phyloP scores from a whole-genome alignment of 495 filamentous ascomycete species.

The Penicillium maclennaniae region DNA sequence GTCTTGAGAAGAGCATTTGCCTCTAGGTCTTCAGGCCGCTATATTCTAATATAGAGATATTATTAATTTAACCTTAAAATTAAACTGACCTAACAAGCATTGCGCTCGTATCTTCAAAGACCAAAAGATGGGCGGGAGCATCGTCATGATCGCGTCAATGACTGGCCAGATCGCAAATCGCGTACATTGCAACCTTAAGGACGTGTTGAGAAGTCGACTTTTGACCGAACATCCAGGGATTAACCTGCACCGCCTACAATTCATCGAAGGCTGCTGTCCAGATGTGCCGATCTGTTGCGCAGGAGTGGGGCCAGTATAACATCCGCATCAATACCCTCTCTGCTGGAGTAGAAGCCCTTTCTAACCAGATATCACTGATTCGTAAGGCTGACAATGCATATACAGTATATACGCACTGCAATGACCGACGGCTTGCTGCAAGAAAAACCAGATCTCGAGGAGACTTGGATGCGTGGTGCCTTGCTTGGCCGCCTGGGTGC shows the following conservation, averaged over 20 bases:
- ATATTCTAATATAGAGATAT: too few relatives aligned
- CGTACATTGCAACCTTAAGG: slow-evolving; percentile 15
- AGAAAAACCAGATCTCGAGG: slow-evolving; percentile 57
- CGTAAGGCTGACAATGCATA: slow-evolving; percentile 29
- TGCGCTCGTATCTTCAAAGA: slow-evolving; percentile 65
- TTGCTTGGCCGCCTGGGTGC: slow-evolving; percentile 38
- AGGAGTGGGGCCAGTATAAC: slow-evolving; percentile 53
- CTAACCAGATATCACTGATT: not conserved
- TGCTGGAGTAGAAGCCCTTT: slow-evolving; percentile 13
- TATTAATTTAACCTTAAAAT: too few relatives aligned
- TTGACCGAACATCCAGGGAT: slow-evolving; percentile 35
- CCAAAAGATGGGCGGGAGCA: slow-evolving; percentile 49
- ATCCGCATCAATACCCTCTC: slow-evolving; percentile 50
- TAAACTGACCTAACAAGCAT: too few relatives aligned
- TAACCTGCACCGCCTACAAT: slow-evolving; percentile 65
- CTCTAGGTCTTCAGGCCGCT: too few relatives aligned
- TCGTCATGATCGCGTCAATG: slow-evolving; percentile 75
- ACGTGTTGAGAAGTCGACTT: not conserved
- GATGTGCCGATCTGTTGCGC: slow-evolving; percentile 59
- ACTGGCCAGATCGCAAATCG: slow-evolving; percentile 71
- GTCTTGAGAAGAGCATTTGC: too few relatives aligned
- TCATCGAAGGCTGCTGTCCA: slow-evolving; percentile 64
- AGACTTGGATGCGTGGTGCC: slow-evolving; percentile 34
- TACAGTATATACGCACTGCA: slow-evolving; percentile 36
- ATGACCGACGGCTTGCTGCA: slow-evolving; percentile 35